These are phyloP conservation scores for Schwanniomyces occidentalis DNA, from an alignment of 805 yeast genomes.

Conservation along the genomic window DNA sequence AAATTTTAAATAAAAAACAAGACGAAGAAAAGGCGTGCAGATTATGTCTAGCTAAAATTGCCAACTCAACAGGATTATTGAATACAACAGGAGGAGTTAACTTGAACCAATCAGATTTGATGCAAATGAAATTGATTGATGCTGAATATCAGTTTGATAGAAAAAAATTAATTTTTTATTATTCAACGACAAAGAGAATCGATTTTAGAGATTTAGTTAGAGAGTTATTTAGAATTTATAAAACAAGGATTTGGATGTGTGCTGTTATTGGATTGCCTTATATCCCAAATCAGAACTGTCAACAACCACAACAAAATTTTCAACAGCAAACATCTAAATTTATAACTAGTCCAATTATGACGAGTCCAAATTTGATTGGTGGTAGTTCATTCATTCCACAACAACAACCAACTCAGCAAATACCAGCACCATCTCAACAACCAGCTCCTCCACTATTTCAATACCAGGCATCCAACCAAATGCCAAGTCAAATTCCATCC, in stretches of 20 bases:
- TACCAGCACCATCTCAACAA: conserved; percentile 1
- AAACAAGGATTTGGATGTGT: conserved; percentile 82
- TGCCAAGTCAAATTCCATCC: conserved; percentile 3
- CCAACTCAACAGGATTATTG: conserved; percentile 32
- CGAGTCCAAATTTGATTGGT: conserved; percentile 6
- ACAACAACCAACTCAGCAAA: conserved; percentile 5
- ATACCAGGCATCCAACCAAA: conserved; percentile 2
- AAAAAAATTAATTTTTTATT: conserved; percentile 73
- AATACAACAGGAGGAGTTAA: conserved; percentile 5
- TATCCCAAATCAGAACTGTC: conserved; percentile 8
- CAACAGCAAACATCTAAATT: conserved; percentile 1
- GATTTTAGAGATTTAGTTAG: conserved; percentile 74
- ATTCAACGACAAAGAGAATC: conserved; percentile 57
- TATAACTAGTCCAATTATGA: conserved; percentile 2
- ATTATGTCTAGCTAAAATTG: conserved; percentile 58
- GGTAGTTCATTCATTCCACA: conserved; percentile 2
- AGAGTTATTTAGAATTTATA: conserved; percentile 72
- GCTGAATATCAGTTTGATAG: conserved; percentile 84
- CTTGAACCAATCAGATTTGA: conserved; percentile 19
- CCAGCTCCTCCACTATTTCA: conserved; percentile 5
- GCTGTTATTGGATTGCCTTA: conserved; percentile 55
- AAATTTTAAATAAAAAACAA: conserved; percentile 54
- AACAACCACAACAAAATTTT: conserved; percentile 1
- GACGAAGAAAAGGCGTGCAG: conserved; percentile 72
- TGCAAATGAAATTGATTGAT: conserved; percentile 60